These are phyloP conservation scores for Yamagishiella unicocca DNA, from an alignment of 139 green algal genomes.

Conservation along the genomic window DNA sequence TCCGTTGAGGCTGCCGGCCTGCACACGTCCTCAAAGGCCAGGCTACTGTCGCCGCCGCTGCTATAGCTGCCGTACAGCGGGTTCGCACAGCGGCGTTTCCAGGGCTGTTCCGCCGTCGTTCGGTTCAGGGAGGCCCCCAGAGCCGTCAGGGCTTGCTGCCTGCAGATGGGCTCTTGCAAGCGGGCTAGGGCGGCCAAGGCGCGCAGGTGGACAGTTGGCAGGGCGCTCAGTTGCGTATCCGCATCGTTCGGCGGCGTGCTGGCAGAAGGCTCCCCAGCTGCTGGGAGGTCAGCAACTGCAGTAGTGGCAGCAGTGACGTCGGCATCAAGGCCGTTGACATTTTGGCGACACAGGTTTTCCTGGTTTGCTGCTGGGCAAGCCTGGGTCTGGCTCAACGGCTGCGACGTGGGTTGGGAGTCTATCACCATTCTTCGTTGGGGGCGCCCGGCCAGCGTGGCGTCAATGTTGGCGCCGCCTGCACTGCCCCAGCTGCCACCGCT, in stretches of 20 bases:
- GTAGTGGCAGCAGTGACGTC: too few relatives aligned
- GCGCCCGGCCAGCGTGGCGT: too few relatives aligned
- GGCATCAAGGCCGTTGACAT: too few relatives aligned
- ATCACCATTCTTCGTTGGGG: too few relatives aligned
- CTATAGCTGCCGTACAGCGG: background rate
- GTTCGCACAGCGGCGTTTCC: conserved; percentile 11
- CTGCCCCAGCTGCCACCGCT: background rate
- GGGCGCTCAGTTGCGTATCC: background rate
- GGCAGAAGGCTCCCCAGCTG: too few relatives aligned
- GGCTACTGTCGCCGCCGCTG: background rate
- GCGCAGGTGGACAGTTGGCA: background rate
- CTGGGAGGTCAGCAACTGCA: too few relatives aligned
- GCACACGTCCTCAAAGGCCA: too few relatives aligned
- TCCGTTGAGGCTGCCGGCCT: background rate
- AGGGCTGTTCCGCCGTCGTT: background rate
- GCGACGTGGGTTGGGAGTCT: too few relatives aligned
- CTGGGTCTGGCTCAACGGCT: too few relatives aligned
- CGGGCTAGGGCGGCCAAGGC: background rate
- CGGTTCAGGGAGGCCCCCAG: background rate
- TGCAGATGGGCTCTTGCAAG: background rate
- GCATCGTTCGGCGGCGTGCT: too few relatives aligned
- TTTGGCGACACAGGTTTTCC: too few relatives aligned
- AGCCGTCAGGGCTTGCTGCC: background rate
- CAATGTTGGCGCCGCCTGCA: background rate
- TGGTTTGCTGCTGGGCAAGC: too few relatives aligned